phyloP scores from a whole-genome alignment of 768 basidiomycete species.

The Paxillus involutus region DNA sequence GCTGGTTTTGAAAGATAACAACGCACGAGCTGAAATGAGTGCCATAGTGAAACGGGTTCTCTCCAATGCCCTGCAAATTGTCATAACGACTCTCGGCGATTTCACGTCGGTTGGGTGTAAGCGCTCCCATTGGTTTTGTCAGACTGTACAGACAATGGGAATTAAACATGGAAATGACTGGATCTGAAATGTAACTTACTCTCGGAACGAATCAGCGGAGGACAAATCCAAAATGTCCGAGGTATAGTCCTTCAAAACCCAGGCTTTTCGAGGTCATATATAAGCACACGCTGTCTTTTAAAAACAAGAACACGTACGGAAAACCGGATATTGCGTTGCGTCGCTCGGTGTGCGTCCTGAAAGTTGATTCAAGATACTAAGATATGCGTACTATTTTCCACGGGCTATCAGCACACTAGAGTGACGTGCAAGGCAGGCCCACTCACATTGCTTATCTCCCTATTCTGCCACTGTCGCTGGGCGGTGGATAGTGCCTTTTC shows the following conservation, averaged over 20 bases:
- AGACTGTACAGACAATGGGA: constrained; percentile 46
- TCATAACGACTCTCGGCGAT: constrained; percentile 75
- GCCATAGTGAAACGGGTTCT: constrained; percentile 90
- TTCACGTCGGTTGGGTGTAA: constrained; percentile 70
- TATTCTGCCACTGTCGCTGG: constrained; percentile 81
- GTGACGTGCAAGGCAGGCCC: not conserved
- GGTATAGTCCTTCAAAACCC: constrained; percentile 85
- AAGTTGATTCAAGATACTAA: constrained; percentile 87
- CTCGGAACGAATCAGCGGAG: constrained; percentile 62
- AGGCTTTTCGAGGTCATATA: constrained; percentile 49
- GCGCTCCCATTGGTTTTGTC: constrained; percentile 86
- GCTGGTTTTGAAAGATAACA: not conserved
- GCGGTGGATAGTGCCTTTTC: constrained; percentile 61
- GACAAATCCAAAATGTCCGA: constrained; percentile 68
- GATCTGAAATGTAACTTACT: constrained; percentile 46
- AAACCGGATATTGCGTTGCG: constrained; percentile 92
- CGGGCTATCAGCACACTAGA: not conserved
- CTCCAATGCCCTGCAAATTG: constrained; percentile 75
- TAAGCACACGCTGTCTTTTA: not conserved
- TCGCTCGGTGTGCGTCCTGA: constrained; percentile 93
- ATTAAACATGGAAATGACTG: not conserved
- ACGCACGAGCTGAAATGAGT: constrained; percentile 84
- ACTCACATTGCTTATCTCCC: constrained; percentile 89
- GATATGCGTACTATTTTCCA: constrained; percentile 71
- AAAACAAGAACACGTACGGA: constrained; percentile 51